Percentiles rank a stretch among this genome's conserved stretches.
phyloP scores from a whole-genome alignment of 2,329 filamentous ascomycete species.

The Aspergillus fischeri region DNA sequence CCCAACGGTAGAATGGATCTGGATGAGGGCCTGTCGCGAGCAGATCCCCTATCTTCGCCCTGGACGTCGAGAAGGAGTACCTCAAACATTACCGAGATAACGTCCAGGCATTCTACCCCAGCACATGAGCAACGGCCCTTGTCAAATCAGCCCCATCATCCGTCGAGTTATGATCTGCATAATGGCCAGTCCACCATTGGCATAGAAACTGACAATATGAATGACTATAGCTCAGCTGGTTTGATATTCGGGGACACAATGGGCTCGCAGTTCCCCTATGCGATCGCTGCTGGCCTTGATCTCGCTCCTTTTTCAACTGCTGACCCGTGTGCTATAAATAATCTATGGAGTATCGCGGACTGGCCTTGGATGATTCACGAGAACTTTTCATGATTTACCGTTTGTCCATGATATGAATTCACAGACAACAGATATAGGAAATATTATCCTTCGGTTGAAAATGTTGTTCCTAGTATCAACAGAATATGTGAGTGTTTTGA shows the following conservation, averaged over 20 bases:
- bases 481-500: no score
- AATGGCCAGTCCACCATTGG: neutral
- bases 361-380: constrained; percentile 32
- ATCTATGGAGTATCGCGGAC: constrained; percentile 32
- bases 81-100: neutral
- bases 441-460: neutral
- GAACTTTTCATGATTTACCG: constrained; percentile 11
- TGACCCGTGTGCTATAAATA: constrained; percentile 17
- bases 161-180: neutral
- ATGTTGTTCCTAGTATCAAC: no score
- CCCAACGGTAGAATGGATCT: neutral
- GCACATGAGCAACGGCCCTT: neutral
- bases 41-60: neutral
- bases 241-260: neutral
- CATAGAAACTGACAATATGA: neutral
- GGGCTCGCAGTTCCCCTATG: neutral
- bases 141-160: neutral
- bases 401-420: neutral
- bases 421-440: neutral
- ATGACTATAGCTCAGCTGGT: neutral
- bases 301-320: neutral
- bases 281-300: neutral
- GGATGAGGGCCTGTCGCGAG: neutral
- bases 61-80: neutral
- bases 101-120: neutral